Base-by-base conservation (phyloP, 2,329 filamentous ascomycete genomes). In the Aschersonia sp. region DNA sequence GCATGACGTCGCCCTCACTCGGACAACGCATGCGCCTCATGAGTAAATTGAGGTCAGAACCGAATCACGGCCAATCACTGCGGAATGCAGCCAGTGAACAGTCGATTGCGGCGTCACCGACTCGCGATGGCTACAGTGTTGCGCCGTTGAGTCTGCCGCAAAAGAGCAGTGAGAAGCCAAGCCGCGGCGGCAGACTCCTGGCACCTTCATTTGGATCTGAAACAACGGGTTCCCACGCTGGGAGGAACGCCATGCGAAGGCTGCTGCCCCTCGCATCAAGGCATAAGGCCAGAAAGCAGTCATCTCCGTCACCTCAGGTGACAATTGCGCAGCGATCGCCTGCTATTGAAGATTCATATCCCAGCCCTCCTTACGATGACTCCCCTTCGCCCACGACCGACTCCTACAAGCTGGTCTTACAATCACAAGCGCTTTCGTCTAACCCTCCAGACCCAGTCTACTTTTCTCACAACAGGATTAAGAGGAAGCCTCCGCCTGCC, bases 1-100 rank as follows among this genome's bases (percentile, higher is more conserved):
- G 9, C 20, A 6, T 5, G 40, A 28, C 40, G 12, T 52, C 57
- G 3, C 52, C 55, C 6, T 58, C 62, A 3, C 57, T 66, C 45
- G 62, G 63, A 6, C 59, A 64, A 49, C 61, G 64, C 9, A 56
- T 65, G 49, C 58, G 61, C 9, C 56, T 62, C 31, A 50, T 61
- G 45, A 57, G 58, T 41, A 59, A 63, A 64, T 54, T 63, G 58
- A 52, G 67, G 58, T 61, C 53, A 56, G 66, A 56, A 53, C 60
- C 55, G 51, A 31, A 68, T 47, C 68, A 72, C 30, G 67, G 58
- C 46, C 69, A 72, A 29, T 78, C 80, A 4, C 72, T 80, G 49
- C 89, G 85, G 85, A 82, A 80, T 56, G 84, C 84, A 20, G 78
- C 80, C 40, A 87, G 80, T 59, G 85, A 85, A 31, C 77, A 84